Percentiles rank a stretch among this genome's conserved stretches.
Evolutionary conservation across 306 rosid genomes (phyloP).

Genomic region (Glycyrrhiza uralensis): DNA sequence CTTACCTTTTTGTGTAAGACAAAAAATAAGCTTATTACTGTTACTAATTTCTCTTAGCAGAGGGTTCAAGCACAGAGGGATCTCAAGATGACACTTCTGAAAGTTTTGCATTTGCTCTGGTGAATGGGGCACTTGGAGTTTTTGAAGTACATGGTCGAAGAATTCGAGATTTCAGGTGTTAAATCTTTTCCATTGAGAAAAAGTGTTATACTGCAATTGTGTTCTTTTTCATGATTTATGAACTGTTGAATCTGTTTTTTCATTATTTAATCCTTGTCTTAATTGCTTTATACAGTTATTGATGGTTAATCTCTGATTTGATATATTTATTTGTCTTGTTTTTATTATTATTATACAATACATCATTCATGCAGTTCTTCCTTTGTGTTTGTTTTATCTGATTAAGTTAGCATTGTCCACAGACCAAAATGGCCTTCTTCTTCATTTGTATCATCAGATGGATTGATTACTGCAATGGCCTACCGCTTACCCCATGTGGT

Average conservation of each 20-base stretch:
- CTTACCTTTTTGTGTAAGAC: slow-evolving; percentile 21
- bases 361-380: background rate
- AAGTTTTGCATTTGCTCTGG: slow-evolving; percentile 94
- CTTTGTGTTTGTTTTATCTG: slow-evolving; percentile 32
- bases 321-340: background rate
- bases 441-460: slow-evolving; percentile 82
- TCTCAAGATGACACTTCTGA: slow-evolving; percentile 82
- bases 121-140: slow-evolving; percentile 97
- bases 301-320: slow-evolving; percentile 11
- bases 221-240: slow-evolving; percentile 16
- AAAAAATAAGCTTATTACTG: slow-evolving; percentile 26
- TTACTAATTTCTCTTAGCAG: slow-evolving; percentile 42
- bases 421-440: slow-evolving; percentile 99
- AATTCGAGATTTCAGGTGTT: slow-evolving; percentile 92
- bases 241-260: background rate
- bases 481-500: slow-evolving; percentile 99
- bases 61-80: slow-evolving; percentile 63
- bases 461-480: slow-evolving; percentile 96
- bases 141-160: slow-evolving; percentile 95
- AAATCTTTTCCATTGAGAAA: slow-evolving; percentile 23
- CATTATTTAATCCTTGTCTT: slow-evolving; percentile 8
- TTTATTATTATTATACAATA: background rate
- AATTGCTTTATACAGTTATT: background rate
- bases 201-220: background rate
- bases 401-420: slow-evolving; percentile 32